These are phyloP conservation scores for Isabelozyma gotoi DNA, from an alignment of 805 yeast species.

Conservation along the genomic window DNA sequence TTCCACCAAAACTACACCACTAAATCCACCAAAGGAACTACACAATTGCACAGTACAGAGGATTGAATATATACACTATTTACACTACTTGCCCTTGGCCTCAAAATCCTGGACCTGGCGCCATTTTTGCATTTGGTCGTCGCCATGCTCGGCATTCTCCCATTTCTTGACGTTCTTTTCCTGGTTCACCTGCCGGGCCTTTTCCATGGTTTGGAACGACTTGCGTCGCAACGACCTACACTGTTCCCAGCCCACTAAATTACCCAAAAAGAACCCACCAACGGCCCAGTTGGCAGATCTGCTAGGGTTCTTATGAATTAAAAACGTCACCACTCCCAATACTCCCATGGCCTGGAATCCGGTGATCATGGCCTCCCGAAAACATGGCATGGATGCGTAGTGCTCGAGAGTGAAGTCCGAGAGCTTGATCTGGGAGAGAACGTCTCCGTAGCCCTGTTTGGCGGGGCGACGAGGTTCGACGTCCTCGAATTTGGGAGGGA, in stretches of 20 bases:
- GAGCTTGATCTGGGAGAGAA: constrained; percentile 40
- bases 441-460: constrained; percentile 26
- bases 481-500: constrained; percentile 52
- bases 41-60: no score
- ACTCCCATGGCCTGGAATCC: constrained; percentile 76
- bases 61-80: not conserved
- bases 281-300: constrained; percentile 80
- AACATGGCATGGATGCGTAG: constrained; percentile 67
- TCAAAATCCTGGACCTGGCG: constrained; percentile 18
- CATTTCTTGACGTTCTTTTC: constrained; percentile 33
- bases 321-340: constrained; percentile 62
- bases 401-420: constrained; percentile 54
- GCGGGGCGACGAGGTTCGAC: constrained; percentile 8
- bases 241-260: constrained; percentile 89
- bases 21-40: not conserved
- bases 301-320: constrained; percentile 60
- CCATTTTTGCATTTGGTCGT: constrained; percentile 26
- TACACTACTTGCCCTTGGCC: not conserved
- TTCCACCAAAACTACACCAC: not conserved
- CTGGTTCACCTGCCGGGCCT: constrained; percentile 56
- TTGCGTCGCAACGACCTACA: constrained; percentile 72
- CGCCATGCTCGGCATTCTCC: constrained; percentile 12
- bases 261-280: constrained; percentile 76
- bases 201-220: constrained; percentile 63
- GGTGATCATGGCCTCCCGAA: constrained; percentile 73